A percentile compares a stretch with the other conserved stretches of the same genome.
Conservation (phyloP, 2,329 filamentous ascomycete genomes). For the Pezicula neosporulosa region DNA sequence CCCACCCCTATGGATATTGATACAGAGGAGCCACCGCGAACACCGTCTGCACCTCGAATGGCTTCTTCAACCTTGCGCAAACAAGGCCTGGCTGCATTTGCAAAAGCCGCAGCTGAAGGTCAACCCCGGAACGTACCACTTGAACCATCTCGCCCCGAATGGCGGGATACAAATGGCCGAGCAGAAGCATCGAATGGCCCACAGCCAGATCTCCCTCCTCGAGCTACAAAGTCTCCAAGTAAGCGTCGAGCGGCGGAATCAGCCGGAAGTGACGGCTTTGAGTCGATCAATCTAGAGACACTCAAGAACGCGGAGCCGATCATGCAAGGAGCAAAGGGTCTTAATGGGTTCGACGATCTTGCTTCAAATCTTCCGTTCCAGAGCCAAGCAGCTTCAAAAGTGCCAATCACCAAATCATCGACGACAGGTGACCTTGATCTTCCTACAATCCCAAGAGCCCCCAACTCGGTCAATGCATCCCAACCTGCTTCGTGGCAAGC, state of each 20-base stretch:
- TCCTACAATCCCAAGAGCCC: slow-evolving; percentile 32
- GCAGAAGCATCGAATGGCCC: neutral
- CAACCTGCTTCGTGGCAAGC: slow-evolving; percentile 42
- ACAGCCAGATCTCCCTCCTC: neutral
- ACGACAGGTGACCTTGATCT: slow-evolving; percentile 35
- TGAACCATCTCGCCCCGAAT: slow-evolving; percentile 56
- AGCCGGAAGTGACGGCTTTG: slow-evolving; percentile 53
- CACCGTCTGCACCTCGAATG: slow-evolving; percentile 5
- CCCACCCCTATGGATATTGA: slow-evolving; percentile 62
- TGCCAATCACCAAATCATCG: slow-evolving; percentile 32
- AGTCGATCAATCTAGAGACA: slow-evolving; percentile 46
- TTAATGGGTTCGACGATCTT: slow-evolving; percentile 47
- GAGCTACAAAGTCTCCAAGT: neutral
- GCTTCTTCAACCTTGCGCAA: neutral
- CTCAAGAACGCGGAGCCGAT: slow-evolving; percentile 45
- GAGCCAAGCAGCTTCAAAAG: slow-evolving; percentile 43
- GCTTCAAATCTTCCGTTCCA: slow-evolving; percentile 54
- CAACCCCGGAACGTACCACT: slow-evolving; percentile 49
- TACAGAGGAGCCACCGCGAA: slow-evolving; percentile 32
- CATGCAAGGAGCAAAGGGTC: slow-evolving; percentile 29
- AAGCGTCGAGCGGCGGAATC: slow-evolving; percentile 6
- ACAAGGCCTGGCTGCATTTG: neutral
- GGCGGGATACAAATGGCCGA: slow-evolving; percentile 27
- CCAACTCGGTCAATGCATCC: slow-evolving; percentile 45
- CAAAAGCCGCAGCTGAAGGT: slow-evolving; percentile 13